Evolutionary conservation across 2,329 filamentous ascomycete species (phyloP).

Genomic region (Mycosphaerella sp.): DNA sequence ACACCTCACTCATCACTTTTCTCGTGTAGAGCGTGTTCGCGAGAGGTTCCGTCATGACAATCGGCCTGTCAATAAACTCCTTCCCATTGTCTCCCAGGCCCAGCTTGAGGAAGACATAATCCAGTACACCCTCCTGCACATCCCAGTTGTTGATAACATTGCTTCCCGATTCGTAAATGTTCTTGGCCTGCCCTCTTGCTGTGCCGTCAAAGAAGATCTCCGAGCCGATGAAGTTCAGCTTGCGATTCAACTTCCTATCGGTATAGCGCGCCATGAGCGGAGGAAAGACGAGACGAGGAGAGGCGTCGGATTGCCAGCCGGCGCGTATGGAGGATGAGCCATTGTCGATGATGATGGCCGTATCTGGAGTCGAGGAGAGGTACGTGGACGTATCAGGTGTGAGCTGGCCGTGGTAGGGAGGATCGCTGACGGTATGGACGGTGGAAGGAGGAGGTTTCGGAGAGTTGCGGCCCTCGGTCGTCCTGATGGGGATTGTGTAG

Average conservation of each 20-base stretch:
- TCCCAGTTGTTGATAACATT: conserved; percentile 97
- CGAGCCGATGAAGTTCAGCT: conserved; percentile 83
- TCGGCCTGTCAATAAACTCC: conserved; percentile 68
- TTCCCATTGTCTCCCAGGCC: conserved; percentile 70
- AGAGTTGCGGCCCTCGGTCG: conserved; percentile 34
- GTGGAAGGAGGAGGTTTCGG: conserved; percentile 50
- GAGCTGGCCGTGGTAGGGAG: conserved; percentile 55
- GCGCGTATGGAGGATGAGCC: conserved; percentile 85
- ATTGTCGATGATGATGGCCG: conserved; percentile 96
- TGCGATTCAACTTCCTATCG: conserved; percentile 87
- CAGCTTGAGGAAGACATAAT: conserved; percentile 91
- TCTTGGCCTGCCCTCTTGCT: conserved; percentile 80
- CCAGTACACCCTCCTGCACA: conserved; percentile 87
- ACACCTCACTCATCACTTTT: conserved; percentile 80
- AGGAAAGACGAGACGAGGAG: conserved; percentile 72
- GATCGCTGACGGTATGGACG: conserved; percentile 51
- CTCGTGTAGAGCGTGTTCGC: conserved; percentile 85
- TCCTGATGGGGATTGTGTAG: conserved; percentile 31
- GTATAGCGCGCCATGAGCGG: conserved; percentile 93
- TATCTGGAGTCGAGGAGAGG: conserved; percentile 54
- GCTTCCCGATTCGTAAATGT: conserved; percentile 83
- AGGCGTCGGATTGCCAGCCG: conserved; percentile 87
- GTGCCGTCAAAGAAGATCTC: conserved; percentile 95
- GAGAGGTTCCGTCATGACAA: conserved; percentile 93
- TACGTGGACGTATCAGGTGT: conserved; percentile 62